These are phyloP conservation scores for Hericium erinaceus DNA, from an alignment of 768 basidiomycete species.

Conservation along the genomic window DNA sequence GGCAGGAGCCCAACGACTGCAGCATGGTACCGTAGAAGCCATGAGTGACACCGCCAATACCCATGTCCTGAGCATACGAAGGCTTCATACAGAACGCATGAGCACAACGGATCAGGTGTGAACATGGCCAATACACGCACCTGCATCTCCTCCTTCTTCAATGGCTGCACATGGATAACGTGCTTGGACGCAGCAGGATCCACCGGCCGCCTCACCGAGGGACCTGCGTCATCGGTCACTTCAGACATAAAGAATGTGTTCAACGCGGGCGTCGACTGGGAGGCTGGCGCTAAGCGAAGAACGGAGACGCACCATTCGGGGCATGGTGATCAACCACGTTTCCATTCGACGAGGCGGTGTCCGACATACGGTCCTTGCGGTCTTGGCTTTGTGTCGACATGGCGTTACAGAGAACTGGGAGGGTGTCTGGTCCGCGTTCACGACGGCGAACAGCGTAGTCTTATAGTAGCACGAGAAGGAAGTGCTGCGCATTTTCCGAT, in stretches of 20 bases:
- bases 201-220: not conserved
- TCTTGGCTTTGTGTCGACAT: conserved; percentile 1
- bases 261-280: not conserved
- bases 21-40: conserved; percentile 80
- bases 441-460: no score
- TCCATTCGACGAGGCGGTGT: conserved; percentile 3
- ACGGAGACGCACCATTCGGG: conserved; percentile 9
- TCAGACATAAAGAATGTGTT: conserved; percentile 10
- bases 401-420: not conserved
- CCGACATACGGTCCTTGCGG: conserved; percentile 7
- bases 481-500: no score
- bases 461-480: no score
- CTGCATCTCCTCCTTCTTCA: conserved; percentile 85
- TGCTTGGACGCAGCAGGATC: conserved; percentile 17
- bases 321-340: conserved; percentile 15
- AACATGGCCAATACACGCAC: conserved; percentile 25
- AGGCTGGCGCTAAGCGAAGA: not conserved
- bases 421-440: no score
- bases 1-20: conserved; percentile 52
- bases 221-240: conserved; percentile 55
- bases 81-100: conserved; percentile 30
- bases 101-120: conserved; percentile 3
- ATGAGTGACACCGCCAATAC: conserved; percentile 67
- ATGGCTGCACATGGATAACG: conserved; percentile 74
- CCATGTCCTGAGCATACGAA: conserved; percentile 87